Evolutionary conservation across 768 basidiomycete species (phyloP), one percentile per base, ranked within the genome.

Genomic region (Pleurotus platypus): DNA sequence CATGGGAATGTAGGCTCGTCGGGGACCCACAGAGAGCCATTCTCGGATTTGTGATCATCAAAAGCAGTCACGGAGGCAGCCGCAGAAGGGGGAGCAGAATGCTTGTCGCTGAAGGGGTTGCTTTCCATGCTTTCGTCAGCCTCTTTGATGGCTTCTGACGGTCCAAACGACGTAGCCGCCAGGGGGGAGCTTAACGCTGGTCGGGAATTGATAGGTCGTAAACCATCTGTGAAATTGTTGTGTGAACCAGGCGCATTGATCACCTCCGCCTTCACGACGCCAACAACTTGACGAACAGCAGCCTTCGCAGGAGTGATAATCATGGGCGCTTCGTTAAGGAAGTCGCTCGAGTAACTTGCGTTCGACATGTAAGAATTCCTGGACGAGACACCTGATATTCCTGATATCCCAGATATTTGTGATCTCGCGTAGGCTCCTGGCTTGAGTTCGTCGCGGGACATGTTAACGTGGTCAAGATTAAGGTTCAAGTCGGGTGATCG

Each of bases 241-340:
- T 71, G 66, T 24, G 75, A 67, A 15, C 78, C 80, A 2, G 81
- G 70, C 4, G 89, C 78, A 58, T 79, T 86, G 59, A 93, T 84
- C 35, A 92, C 86, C 66, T 90, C 88, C 27, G 91, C 89, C 70
- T 86, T 90, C 48, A 85, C 85, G 38, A 90, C 83, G 35, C 89
- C 89, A 42, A 90, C 70, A 5, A 91, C 87, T 63, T 90, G 86
- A 48, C 87, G 79, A 63, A 89, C 81, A 47, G 78, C 74, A 27
- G 82, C 77, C 58, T 82, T 85, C 24, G 75, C 78, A 26, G 88
- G 83, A 0, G 88, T 90, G 60, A 92, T 82, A 62, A 92, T 92
- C 75, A 87, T 85, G 20, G 90, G 89, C 1, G 88, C 84, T 67
- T 92, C 90, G 63, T 86, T 84, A 58, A 92, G 73, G 72, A 92